These are phyloP conservation scores for Citrus trifoliata DNA, from an alignment of 345 rosid genomes.

Conservation along the genomic window DNA sequence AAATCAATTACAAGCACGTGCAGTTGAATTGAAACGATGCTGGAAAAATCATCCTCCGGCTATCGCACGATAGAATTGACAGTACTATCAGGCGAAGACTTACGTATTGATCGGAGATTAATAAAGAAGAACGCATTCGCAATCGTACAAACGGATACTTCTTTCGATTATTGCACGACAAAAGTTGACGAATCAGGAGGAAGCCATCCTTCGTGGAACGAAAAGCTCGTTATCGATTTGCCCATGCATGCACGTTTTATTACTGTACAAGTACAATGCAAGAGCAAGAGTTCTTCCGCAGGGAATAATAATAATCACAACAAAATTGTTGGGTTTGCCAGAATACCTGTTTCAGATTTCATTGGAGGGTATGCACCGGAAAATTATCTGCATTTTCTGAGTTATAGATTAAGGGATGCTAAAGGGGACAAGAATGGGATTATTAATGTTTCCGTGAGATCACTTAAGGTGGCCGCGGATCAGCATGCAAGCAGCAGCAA, in stretches of 20 bases:
- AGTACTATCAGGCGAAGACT: slow-evolving; percentile 54
- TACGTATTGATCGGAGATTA: slow-evolving; percentile 36
- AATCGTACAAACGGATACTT: slow-evolving; percentile 25
- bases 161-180: slow-evolving; percentile 4
- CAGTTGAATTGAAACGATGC: not conserved
- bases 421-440: slow-evolving; percentile 50
- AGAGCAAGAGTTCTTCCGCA: slow-evolving; percentile 7
- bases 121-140: slow-evolving; percentile 39
- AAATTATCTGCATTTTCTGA: slow-evolving; percentile 59
- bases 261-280: slow-evolving; percentile 38
- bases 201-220: slow-evolving; percentile 52
- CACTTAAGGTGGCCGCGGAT: slow-evolving; percentile 24
- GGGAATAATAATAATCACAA: slow-evolving; percentile 1
- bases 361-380: slow-evolving; percentile 44
- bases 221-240: slow-evolving; percentile 43
- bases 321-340: slow-evolving; percentile 30
- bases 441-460: slow-evolving; percentile 53
- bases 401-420: slow-evolving; percentile 58
- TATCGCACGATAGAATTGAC: slow-evolving; percentile 43
- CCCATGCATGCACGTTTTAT: slow-evolving; percentile 34
- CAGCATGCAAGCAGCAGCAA: not conserved
- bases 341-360: slow-evolving; percentile 58
- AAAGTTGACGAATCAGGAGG: slow-evolving; percentile 36
- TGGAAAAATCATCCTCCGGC: slow-evolving; percentile 8
- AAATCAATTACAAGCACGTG: too few species aligned